Base-by-base conservation (phyloP, 2,329 filamentous ascomycete species). In the Ascochyta rabiei region DNA sequence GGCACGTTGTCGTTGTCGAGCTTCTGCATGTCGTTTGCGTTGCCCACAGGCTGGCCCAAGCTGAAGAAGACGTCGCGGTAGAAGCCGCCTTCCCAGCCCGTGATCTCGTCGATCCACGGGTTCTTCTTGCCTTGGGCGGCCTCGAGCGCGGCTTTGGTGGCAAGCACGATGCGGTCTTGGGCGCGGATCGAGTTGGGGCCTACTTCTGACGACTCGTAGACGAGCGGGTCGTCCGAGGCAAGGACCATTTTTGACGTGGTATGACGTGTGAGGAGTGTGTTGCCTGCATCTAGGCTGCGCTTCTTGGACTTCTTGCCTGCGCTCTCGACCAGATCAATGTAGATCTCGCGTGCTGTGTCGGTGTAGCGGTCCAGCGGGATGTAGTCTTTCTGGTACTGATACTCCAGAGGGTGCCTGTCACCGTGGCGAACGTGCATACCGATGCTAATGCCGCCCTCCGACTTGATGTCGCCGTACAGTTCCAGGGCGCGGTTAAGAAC, bases 61-160 rank as follows among this genome's bases (percentile, higher is more conserved):
- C 86, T 88, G 85, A 89, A 93, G 75, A 96, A 96, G 76, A 95
- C 87, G 65, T 86, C 84, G 13, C 84, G 83, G 75, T 89, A 96
- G 79, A 96, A 96, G 1, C 91, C 91, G 16, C 91, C 91, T 72
- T 96, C 91, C 91, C 91, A 96, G 26, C 91, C 91, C 35, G 90
- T 86, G 1, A 87, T 84, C 69, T 92, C 88, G 55, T 92, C 89
- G 31, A 89, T 82, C 70, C 89, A 90, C 63, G 75, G 53, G 69
- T 75, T 60, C 74, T 73, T 65, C 79, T 62, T 62, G 59, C 63
- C 63, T 19, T 62, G 60, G 1, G 74, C 72, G 18, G 72, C 69
- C 59, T 79, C 75, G 43, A 83, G 75, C n/a, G 76, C 71, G 10
- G 72, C 67, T 69, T 89, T 90, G 45, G 85, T 86, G 8, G 90